phyloP scores from a whole-genome alignment of 345 rosid genomes.

The Lepidium africanum region DNA sequence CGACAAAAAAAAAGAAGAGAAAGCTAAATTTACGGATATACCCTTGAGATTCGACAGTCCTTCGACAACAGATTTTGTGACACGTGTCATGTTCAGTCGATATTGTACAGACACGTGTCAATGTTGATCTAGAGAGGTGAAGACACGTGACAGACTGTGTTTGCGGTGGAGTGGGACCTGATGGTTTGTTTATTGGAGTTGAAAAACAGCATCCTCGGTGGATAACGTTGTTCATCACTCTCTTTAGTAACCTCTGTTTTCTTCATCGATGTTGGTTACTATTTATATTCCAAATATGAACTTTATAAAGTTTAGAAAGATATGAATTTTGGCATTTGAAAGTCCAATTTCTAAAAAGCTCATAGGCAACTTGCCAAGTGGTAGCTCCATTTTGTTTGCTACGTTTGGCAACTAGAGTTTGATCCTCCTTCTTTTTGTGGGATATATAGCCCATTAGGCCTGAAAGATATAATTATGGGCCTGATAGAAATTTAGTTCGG shows the following conservation, averaged over 20 bases:
- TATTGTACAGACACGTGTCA: slow-evolving; percentile 1
- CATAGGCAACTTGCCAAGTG: background rate
- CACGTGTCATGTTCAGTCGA: slow-evolving; percentile 9
- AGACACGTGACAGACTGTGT: slow-evolving; percentile 23
- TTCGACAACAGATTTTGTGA: background rate
- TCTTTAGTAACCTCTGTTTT: background rate
- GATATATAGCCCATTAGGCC: background rate
- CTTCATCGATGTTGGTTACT: background rate
- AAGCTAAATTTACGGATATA: background rate
- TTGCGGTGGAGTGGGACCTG: slow-evolving; percentile 24
- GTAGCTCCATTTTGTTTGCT: background rate
- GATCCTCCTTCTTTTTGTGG: background rate
- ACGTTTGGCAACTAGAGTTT: background rate
- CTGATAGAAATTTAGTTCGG: background rate
- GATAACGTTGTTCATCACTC: slow-evolving; percentile 3
- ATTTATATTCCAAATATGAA: too few relatives aligned
- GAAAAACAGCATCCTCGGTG: background rate
- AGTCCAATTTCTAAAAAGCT: background rate
- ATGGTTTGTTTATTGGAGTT: background rate
- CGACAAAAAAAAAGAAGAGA: background rate
- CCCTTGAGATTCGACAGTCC: slow-evolving; percentile 7
- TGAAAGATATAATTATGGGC: background rate
- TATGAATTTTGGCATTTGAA: background rate
- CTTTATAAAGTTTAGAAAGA: background rate
- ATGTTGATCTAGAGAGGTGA: background rate